Base-by-base conservation (phyloP, 306 rosid genomes). In the Prinsepia uniflora region DNA sequence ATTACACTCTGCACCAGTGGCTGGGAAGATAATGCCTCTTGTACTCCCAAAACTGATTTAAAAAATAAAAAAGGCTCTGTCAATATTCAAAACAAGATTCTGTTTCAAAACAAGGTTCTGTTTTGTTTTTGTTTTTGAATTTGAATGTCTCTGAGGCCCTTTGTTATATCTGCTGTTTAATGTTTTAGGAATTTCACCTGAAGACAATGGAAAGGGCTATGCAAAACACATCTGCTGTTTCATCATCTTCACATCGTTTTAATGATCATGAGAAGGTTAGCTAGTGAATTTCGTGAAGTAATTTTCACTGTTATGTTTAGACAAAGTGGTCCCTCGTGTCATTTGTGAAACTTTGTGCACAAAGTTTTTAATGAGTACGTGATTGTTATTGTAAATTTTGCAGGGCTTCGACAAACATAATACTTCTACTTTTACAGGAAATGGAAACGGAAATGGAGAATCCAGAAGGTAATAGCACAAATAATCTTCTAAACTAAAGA, bases 201-300 rank as follows among this genome's bases (percentile, higher is more conserved):
- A 95, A 87, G 87, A 91, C 96, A 20, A 80, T 55, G 64, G 91
- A 87, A 81, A 95, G 99, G 85, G 99, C 97, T 68, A 84, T 75
- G 87, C 97, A 89, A 61, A 87, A 87, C 70, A 45, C 83, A 34
- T 81, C 84, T 44, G 72, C 85, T 63, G 75, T 86, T 81, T 81
- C 91, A 63, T 83, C 89, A 65, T 83, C 88, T 39, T 85, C 86
- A 10, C 81, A 84, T 72, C 77, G 45, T 48, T 83, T 83, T 80
- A 83, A 66, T 66, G 84, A 83, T 39, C 76, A 70, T 36, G 72
- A 80, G 42, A 78, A 85, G 91, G 97, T 86, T 56, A 22, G 13
- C 68, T 43, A 30, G 46, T 71, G 45, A 50, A 49, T 56, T 76
- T 71, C 10, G 12, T 63, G 41, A 10, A 62, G 52, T 72, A 66